A percentile compares a stretch with the other conserved stretches of the same genome.
Conservation (phyloP, 73 alveolate species). For the Symbiodinium natans region DNA sequence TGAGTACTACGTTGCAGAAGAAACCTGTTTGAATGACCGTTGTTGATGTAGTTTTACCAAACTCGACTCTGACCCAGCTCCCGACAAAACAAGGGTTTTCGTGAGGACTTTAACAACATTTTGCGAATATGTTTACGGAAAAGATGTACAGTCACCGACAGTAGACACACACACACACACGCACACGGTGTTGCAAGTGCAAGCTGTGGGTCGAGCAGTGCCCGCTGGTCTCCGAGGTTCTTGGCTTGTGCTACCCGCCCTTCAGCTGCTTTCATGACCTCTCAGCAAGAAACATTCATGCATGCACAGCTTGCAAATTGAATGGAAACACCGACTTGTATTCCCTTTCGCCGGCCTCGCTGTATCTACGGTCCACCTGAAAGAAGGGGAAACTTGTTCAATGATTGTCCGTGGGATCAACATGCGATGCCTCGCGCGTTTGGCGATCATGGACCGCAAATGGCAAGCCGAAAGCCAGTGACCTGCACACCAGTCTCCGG, state of each 20-base stretch:
- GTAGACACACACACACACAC: too few relatives aligned
- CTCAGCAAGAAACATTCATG: not conserved
- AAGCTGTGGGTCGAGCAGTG: not conserved
- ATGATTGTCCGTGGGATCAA: too few relatives aligned
- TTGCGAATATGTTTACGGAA: too few relatives aligned
- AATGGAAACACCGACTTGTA: not conserved
- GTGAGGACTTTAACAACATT: too few relatives aligned
- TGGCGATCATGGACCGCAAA: slow-evolving; percentile 87
- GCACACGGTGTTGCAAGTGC: too few relatives aligned
- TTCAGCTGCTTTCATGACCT: slow-evolving; percentile 91
- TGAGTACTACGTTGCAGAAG: too few relatives aligned
- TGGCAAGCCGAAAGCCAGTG: slow-evolving; percentile 68
- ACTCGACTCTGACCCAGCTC: too few relatives aligned
- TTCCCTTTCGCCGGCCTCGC: slow-evolving; percentile 17
- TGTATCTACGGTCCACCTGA: slow-evolving; percentile 85
- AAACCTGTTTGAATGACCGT: too few relatives aligned
- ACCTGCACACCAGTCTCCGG: too few relatives aligned
- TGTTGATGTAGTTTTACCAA: too few relatives aligned
- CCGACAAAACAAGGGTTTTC: too few relatives aligned
- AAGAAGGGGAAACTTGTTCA: not conserved
- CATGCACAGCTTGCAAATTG: not conserved
- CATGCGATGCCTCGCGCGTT: slow-evolving; percentile 52
- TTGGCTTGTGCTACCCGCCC: slow-evolving; percentile 89
- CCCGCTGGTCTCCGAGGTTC: slow-evolving; percentile 78
- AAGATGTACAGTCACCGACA: too few relatives aligned